Conservation (phyloP, 2,329 filamentous ascomycete genomes). For the Colletotrichum sp. region DNA sequence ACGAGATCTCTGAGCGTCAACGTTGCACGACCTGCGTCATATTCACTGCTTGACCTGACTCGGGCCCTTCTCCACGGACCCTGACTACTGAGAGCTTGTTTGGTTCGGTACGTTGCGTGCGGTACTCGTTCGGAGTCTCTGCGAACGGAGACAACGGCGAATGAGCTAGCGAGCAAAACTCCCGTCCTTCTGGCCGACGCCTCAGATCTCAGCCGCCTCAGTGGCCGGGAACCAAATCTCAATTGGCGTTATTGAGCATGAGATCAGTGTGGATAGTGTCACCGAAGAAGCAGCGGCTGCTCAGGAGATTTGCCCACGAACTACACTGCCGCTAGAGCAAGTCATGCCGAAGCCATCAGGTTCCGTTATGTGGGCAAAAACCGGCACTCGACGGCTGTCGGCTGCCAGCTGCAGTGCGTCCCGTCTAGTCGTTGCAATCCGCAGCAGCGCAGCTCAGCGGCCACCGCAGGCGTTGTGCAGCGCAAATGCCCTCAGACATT, state of each 20-base stretch:
- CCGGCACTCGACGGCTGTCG: background rate
- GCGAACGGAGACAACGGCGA: background rate
- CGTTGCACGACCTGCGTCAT: slow-evolving; percentile 13
- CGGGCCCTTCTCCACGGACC: background rate
- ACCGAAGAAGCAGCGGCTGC: background rate
- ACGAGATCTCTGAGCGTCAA: background rate
- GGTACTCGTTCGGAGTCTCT: slow-evolving; percentile 8
- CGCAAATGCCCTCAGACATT: slow-evolving; percentile 10
- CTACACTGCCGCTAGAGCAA: slow-evolving; percentile 1
- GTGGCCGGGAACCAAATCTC: background rate
- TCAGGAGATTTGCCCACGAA: background rate
- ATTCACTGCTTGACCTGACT: slow-evolving; percentile 12
- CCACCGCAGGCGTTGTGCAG: background rate
- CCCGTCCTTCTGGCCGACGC: slow-evolving; percentile 8
- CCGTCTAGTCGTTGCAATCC: background rate
- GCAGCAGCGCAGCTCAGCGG: background rate
- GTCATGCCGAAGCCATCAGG: background rate
- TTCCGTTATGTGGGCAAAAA: background rate
- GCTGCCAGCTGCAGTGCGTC: background rate
- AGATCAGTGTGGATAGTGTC: slow-evolving; percentile 5
- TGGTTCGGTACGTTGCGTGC: background rate
- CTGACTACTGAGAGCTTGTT: background rate
- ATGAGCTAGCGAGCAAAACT: background rate
- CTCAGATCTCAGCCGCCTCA: background rate
- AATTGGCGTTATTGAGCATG: background rate